Evolutionary conservation across 2,329 filamentous ascomycete genomes (phyloP).

Genomic region (Trichophaea hybrida): DNA sequence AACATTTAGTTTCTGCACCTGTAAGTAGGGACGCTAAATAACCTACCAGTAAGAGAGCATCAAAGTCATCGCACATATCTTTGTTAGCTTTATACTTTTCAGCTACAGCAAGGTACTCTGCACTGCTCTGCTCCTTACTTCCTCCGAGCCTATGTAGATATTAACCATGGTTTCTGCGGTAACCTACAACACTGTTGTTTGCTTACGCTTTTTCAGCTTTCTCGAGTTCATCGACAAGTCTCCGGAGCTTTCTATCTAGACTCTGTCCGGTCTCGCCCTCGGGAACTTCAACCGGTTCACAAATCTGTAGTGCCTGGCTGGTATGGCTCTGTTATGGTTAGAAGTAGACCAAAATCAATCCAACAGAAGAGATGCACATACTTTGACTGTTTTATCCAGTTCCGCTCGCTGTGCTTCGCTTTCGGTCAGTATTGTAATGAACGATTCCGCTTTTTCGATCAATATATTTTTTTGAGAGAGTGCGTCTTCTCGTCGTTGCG

Average conservation of each 20-base stretch:
- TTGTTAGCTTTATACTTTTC: constrained; percentile 30
- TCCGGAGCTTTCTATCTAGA: constrained; percentile 36
- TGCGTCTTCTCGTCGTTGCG: background rate
- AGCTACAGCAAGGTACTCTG: constrained; percentile 34
- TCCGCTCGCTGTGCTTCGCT: background rate
- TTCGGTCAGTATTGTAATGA: background rate
- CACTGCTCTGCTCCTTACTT: constrained; percentile 31
- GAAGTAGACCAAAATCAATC: background rate
- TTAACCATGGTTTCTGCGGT: constrained; percentile 25
- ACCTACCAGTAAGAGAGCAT: constrained; percentile 26
- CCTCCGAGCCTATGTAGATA: constrained; percentile 40
- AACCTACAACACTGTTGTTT: background rate
- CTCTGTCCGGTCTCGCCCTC: constrained; percentile 43
- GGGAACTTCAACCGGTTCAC: constrained; percentile 46
- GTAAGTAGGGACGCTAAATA: background rate
- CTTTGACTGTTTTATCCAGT: background rate
- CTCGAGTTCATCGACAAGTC: constrained; percentile 44
- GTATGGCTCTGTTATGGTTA: constrained; percentile 36
- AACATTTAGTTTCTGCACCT: background rate
- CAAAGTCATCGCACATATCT: background rate
- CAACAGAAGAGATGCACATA: background rate
- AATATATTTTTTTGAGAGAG: background rate
- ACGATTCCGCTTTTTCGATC: background rate
- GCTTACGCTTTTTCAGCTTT: background rate
- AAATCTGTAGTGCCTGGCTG: constrained; percentile 41